phyloP scores from a whole-genome alignment of 371 early-diverging fungal species.

The Apophysomyces ossiformis region DNA sequence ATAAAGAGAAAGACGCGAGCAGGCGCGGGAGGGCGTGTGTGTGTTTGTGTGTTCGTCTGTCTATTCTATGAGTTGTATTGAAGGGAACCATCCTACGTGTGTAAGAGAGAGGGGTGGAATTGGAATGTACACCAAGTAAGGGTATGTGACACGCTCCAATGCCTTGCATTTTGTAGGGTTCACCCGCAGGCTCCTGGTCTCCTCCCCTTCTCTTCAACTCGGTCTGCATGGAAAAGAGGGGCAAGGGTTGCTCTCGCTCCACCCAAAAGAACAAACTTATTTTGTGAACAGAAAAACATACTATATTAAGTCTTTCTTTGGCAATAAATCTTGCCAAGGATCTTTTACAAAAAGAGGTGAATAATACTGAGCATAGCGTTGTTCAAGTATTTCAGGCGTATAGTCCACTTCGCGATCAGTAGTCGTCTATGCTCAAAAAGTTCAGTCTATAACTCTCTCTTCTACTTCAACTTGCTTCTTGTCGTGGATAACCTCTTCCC shows the following conservation, averaged over 20 bases:
- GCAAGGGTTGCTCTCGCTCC: background rate
- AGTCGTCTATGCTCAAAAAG: background rate
- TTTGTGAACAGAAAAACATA: background rate
- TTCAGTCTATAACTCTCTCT: background rate
- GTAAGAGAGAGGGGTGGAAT: background rate
- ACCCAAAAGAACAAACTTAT: background rate
- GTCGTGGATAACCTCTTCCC: background rate
- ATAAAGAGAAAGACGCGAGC: too few species aligned
- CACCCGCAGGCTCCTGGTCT: background rate
- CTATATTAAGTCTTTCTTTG: slow-evolving; percentile 1
- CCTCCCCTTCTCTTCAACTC: background rate
- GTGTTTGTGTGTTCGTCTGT: too few species aligned
- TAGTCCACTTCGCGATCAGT: slow-evolving; percentile 22
- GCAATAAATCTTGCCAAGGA: slow-evolving; percentile 29
- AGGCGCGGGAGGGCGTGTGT: too few species aligned
- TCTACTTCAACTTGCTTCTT: background rate
- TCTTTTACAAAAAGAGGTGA: slow-evolving; percentile 31
- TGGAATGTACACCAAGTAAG: slow-evolving; percentile 16
- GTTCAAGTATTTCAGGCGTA: slow-evolving; percentile 32
- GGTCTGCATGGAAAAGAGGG: slow-evolving; percentile 10
- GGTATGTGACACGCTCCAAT: slow-evolving; percentile 9
- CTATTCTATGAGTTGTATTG: background rate
- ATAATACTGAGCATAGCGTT: slow-evolving; percentile 29
- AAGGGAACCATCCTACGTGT: background rate
- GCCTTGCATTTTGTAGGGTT: slow-evolving; percentile 10